Evolutionary conservation across 331 rosid species (phyloP).

Genomic region (Stylosanthes scabra): DNA sequence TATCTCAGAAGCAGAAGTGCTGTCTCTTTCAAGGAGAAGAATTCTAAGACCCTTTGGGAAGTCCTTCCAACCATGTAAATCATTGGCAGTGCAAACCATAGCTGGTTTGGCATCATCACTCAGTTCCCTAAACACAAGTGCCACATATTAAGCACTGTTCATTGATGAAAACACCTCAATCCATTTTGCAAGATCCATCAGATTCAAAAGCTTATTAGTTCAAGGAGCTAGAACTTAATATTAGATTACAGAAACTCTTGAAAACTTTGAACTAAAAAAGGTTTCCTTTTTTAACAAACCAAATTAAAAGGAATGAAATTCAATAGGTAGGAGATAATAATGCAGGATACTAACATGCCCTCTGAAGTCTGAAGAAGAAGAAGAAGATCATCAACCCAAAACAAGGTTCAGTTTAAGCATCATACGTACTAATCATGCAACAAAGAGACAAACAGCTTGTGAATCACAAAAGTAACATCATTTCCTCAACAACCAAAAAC

Average conservation of each 20-base stretch:
- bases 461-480: constrained; percentile 3
- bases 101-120: constrained; percentile 99
- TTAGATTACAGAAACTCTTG: constrained; percentile 27
- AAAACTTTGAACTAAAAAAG: constrained; percentile 23
- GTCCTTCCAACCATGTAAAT: constrained; percentile 93
- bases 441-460: not conserved
- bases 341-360: constrained; percentile 31
- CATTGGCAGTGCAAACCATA: constrained; percentile 98
- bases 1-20: constrained; percentile 74
- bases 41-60: constrained; percentile 96
- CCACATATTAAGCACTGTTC: constrained; percentile 29
- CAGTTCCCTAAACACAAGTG: constrained; percentile 40
- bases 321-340: constrained; percentile 39
- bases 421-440: constrained; percentile 42
- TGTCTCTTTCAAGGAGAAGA: constrained; percentile 87
- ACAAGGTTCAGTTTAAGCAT: constrained; percentile 17
- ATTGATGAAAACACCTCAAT: constrained; percentile 32
- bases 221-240: constrained; percentile 19
- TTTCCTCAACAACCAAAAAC: constrained; percentile 30
- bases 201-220: constrained; percentile 45
- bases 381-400: constrained; percentile 14
- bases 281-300: not conserved
- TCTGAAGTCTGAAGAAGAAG: constrained; percentile 10
- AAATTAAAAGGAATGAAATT: not conserved
- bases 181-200: constrained; percentile 58